Base-by-base conservation (phyloP, 768 basidiomycete genomes). In the Psilocybe cyanescens region DNA sequence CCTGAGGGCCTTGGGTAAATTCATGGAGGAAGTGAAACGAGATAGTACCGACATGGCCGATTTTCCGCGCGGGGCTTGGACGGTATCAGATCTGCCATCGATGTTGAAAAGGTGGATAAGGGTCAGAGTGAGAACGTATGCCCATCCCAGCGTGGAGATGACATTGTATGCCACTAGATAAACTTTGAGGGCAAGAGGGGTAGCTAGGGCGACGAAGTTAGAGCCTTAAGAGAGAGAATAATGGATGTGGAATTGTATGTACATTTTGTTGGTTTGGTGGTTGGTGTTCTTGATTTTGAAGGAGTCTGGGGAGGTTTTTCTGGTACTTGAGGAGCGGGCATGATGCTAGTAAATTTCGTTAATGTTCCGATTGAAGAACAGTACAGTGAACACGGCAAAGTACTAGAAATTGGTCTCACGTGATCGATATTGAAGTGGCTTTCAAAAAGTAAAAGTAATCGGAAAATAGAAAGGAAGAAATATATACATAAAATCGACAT, bases 141-240 rank as follows among this genome's bases (percentile, higher is more conserved):
- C 73, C 96, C 96, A 98, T 48, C 88, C 90, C 12, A 86, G 50
- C 0, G 89, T 79, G 0, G 94, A 95, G 37, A 88, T 68, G 64
- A 83, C 66, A 76, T 98, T 97, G 83, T 95, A 98, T 0, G 77
- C 72, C 58, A 92, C 67, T 3, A 98, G 83, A 77, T 97, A 97
- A 72, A 75, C 77, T 60, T 78, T 82, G 52, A 82, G 68, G 24
- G 70, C 58, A 0, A 68, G 9, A 12, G 72, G 63, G 7, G 69
- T 65, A 48, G 67, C 72, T 74, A 61, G 28, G n/a, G 39, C n/a
- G 35, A 58, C n/a, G 24, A 3, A 3, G 29, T 45, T 47, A 47
- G 48, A 7, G 9, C 44, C 5, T 30, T 55, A 33, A 33, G 48
- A 44, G 48, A 44, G 11, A 16, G 31, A 33, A 19, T 1, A 55